Evolutionary conservation across 768 basidiomycete species (phyloP), one percentile per base, ranked within the genome.

Genomic region (Filobasidium floriforme): DNA sequence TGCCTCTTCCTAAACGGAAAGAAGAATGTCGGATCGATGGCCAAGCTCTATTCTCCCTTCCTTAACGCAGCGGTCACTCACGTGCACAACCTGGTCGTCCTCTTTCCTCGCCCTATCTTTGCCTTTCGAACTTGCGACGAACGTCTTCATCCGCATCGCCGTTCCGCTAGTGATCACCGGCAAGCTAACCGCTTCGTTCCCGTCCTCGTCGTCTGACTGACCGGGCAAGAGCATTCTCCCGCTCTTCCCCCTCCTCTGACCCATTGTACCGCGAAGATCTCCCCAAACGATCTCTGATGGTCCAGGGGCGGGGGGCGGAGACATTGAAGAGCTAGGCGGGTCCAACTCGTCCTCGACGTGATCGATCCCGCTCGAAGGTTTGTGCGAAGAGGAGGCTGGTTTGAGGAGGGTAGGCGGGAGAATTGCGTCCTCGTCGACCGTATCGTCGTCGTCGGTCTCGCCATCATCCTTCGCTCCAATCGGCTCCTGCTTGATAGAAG

Each of bases 201-300:
- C 64, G 19, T 60, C 37, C n/a, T 64, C 64, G 19, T 65, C 64
- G 9, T 65, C 64, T n/a, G 57, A 59, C 43, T 65, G 57, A 26
- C 64, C 64, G 1, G 41, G 52, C 37, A 44, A 43, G 1, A 43
- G 54, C 14, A 57, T 2, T 32, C 54, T 57, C 26, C 54, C 54
- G 54, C 6, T 32, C 26, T 28, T 26, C 19, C 54, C n/a, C 24
- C 22, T 22, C 26, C 54, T 24, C 22, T 24, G 12, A 6, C 54
- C 29, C 54, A 57, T 57, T 15, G 54, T 57, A 15, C 29, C 29
- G 15, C 54, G 22, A 24, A 57, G 14, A 28, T 57, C 54, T 4
- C 15, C 22, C 54, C 54, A 57, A 15, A 3, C 15, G 24, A 49
- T 49, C 46, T 15, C 46, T 6, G 46, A 49, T 49, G 46, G 22